These are phyloP conservation scores for Lepiota venenata DNA, from an alignment of 768 basidiomycete genomes.

Conservation along the genomic window DNA sequence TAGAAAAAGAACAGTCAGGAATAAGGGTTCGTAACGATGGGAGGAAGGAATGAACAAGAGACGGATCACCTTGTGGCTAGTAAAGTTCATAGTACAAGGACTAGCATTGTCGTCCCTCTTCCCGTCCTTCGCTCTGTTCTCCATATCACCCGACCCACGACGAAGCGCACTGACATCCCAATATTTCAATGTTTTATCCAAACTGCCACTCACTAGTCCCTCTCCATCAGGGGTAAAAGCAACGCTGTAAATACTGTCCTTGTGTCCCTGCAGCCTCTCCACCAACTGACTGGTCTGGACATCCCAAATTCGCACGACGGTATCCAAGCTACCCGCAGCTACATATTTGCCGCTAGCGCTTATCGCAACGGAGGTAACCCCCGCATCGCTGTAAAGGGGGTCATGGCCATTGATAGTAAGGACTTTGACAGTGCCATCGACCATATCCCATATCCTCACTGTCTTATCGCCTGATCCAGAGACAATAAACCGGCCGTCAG, in stretches of 20 bases:
- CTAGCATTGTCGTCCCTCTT: constrained; percentile 45
- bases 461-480: too few relatives aligned
- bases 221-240: constrained; percentile 94
- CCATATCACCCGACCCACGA: constrained; percentile 41
- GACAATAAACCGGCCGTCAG: constrained; percentile 75
- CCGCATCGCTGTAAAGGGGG: constrained; percentile 39
- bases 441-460: too few relatives aligned
- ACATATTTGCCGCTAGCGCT: constrained; percentile 68
- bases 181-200: constrained; percentile 81
- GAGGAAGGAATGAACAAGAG: too few relatives aligned
- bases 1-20: constrained; percentile 29
- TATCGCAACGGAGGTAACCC: constrained; percentile 72
- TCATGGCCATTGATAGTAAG: too few relatives aligned
- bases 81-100: constrained; percentile 71
- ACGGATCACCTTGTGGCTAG: constrained; percentile 70
- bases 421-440: too few relatives aligned
- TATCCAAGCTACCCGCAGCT: constrained; percentile 63
- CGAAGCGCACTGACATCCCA: constrained; percentile 83
- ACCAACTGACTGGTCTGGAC: constrained; percentile 57
- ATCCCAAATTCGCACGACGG: constrained; percentile 76
- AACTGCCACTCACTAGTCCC: constrained; percentile 82
- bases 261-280: constrained; percentile 70
- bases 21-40: too few relatives aligned
- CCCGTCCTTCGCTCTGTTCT: constrained; percentile 45
- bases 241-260: constrained; percentile 78